These are phyloP conservation scores for Colletotrichum scovillei DNA, from an alignment of 2,329 filamentous ascomycete genomes.

Conservation along the genomic window DNA sequence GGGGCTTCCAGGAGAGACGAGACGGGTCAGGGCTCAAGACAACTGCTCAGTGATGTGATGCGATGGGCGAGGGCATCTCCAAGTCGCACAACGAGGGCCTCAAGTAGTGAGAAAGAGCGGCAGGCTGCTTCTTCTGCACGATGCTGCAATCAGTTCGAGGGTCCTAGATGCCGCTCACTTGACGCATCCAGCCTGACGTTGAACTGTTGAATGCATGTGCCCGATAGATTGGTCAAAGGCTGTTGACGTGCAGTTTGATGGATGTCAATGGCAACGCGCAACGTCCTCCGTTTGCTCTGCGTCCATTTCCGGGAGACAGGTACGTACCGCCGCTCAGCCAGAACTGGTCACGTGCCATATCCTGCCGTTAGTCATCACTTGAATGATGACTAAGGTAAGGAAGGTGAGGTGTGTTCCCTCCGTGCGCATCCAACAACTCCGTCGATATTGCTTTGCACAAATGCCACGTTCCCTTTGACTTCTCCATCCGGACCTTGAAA, in stretches of 20 bases:
- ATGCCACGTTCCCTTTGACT: no score
- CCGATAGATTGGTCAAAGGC: background rate
- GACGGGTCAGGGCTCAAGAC: slow-evolving; percentile 1
- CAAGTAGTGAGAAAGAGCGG: background rate
- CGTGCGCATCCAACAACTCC: no score
- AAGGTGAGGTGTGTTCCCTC: background rate
- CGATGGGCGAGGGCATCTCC: background rate
- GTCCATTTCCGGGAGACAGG: background rate
- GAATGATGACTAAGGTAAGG: background rate
- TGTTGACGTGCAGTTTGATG: background rate
- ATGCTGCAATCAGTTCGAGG: slow-evolving; percentile 22
- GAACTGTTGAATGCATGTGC: background rate
- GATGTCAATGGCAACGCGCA: background rate
- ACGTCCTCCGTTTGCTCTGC: background rate
- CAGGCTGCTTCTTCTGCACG: slow-evolving; percentile 20
- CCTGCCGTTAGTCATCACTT: no score
- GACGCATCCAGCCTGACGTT: background rate
- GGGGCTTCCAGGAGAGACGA: background rate
- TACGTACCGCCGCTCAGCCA: background rate
- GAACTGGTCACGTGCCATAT: background rate
- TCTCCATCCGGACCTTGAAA: background rate
- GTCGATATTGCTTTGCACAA: background rate
- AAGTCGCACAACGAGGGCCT: background rate
- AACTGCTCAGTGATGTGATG: background rate
- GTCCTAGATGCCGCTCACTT: background rate